Evolutionary conservation across 31 red algal species (phyloP).

Genomic region (Endocladia muricata): DNA sequence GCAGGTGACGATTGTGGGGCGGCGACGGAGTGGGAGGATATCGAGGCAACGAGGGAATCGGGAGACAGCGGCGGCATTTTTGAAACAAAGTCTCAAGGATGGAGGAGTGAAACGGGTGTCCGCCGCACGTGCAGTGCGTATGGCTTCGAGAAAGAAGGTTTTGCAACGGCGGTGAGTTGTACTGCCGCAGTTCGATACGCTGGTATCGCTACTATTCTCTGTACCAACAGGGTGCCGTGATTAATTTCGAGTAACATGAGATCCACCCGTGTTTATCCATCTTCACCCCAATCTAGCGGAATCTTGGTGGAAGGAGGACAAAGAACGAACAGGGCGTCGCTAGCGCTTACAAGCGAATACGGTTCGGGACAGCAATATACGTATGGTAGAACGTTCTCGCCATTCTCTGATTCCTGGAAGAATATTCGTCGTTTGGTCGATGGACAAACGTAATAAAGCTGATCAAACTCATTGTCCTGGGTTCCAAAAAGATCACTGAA

Average conservation of each 20-base stretch:
- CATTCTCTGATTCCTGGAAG: slow-evolving; percentile 39
- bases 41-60: background rate
- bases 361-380: slow-evolving; percentile 75
- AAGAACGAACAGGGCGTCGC: slow-evolving; percentile 71
- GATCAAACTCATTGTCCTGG: slow-evolving; percentile 36
- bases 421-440: slow-evolving; percentile 62
- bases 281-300: slow-evolving; percentile 49
- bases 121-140: background rate
- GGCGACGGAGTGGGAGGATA: too few species aligned
- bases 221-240: too few species aligned
- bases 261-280: background rate
- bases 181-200: too few species aligned
- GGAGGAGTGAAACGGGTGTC: background rate
- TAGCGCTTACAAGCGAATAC: slow-evolving; percentile 38
- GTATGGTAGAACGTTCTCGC: slow-evolving; percentile 73
- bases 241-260: too few species aligned
- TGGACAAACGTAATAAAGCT: slow-evolving; percentile 54
- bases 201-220: too few species aligned
- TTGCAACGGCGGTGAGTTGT: too few species aligned
- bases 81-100: background rate
- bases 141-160: background rate
- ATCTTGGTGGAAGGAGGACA: slow-evolving; percentile 48
- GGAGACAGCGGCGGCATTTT: background rate
- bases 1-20: background rate
- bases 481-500: background rate